Percentiles rank a stretch among this genome's conserved stretches.
Conservation (phyloP, 2,329 filamentous ascomycete genomes). For the Talaromyces funiculosus region DNA sequence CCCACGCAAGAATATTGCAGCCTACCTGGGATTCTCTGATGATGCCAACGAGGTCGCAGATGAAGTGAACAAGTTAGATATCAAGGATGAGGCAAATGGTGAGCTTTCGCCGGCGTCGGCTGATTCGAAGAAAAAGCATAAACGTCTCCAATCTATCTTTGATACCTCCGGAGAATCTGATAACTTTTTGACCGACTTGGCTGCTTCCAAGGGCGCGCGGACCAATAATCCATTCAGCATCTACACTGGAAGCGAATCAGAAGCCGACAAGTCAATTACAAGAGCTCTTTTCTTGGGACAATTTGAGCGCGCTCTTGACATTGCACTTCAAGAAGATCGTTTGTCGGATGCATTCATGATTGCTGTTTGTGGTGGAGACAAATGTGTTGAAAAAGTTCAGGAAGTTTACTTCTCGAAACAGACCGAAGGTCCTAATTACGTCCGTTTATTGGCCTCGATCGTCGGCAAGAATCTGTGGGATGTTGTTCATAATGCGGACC, state of each 20-base stretch:
- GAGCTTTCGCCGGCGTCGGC: slow-evolving; percentile 46
- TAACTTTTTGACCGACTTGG: slow-evolving; percentile 77
- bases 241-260: slow-evolving; percentile 74
- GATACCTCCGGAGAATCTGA: slow-evolving; percentile 67
- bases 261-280: slow-evolving; percentile 80
- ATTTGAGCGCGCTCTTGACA: slow-evolving; percentile 82
- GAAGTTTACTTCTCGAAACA: slow-evolving; percentile 82
- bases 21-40: slow-evolving; percentile 81
- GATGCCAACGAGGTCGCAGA: slow-evolving; percentile 47
- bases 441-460: slow-evolving; percentile 83
- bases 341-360: slow-evolving; percentile 97
- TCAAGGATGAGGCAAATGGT: slow-evolving; percentile 42
- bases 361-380: slow-evolving; percentile 90
- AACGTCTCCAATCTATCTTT: slow-evolving; percentile 72
- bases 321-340: slow-evolving; percentile 81
- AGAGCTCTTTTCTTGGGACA: slow-evolving; percentile 82
- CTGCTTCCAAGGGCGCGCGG: slow-evolving; percentile 84
- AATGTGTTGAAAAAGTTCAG: slow-evolving; percentile 90
- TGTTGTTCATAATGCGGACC: slow-evolving; percentile 89
- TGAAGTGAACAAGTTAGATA: slow-evolving; percentile 37
- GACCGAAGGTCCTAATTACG: slow-evolving; percentile 77
- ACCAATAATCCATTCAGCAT: slow-evolving; percentile 93
- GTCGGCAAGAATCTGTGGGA: slow-evolving; percentile 98
- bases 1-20: slow-evolving; percentile 76
- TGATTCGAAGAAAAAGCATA: slow-evolving; percentile 49